Base-by-base conservation (phyloP, 805 yeast species). In the Candida odintsovae region DNA sequence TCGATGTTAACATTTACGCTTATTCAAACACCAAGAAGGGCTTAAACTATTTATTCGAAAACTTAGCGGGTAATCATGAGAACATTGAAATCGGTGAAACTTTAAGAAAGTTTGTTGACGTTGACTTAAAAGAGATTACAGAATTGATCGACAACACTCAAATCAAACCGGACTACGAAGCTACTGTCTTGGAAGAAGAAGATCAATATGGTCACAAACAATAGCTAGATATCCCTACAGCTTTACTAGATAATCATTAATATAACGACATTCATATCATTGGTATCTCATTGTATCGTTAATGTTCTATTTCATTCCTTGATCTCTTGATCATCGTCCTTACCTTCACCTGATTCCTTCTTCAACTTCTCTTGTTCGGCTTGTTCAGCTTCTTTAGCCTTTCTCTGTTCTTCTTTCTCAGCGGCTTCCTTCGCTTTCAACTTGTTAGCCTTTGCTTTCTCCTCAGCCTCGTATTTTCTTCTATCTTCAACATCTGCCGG, bases 1-100 rank as follows among this genome's bases (percentile, higher is more conserved):
- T 90, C 15, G 98, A 90, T 65, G 96, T 90, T 33, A 90, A 92
- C 59, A 86, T 92, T 42, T 90, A 90, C 62, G 96, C 85, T 0
- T 76, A 83, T 62, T 76, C 90, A 28, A 83, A 83, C 56, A 78
- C 75, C 22, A 69, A 71, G 42, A 56, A 66, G 8, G 71, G 80
- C 26, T 66, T 66, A 58, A 40, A 51, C 2, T 50, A 68, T 48
- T 54, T 77, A 9, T 61, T 68, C 47, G 63, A 72, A 19, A 70
- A 77, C 11, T 69, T 90, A 45, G 75, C 75, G 26, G 97, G 97
- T 7, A 86, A 83, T 64, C 87, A 79, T 59, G 97, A 90, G 67
- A 90, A 92, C 66, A 88, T 72, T 37, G 97, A 88, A 56, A 76
- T 90, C 50, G 97, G 97, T 5, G 60, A 70, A 22, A 87, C 83